Conservation (phyloP, 2,329 filamentous ascomycete species). For the Xylaria sp. region DNA sequence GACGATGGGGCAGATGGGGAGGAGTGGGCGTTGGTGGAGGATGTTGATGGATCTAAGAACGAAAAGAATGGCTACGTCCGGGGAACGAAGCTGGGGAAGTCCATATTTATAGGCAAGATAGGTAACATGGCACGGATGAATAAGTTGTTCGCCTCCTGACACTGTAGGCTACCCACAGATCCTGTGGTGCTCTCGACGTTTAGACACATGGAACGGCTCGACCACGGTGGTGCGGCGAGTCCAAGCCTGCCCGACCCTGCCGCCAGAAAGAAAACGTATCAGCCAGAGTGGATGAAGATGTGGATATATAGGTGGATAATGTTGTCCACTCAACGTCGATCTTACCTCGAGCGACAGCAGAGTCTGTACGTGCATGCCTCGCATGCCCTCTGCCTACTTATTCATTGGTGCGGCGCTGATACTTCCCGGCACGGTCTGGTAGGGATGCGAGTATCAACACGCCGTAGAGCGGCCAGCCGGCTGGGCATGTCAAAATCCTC, state of each 20-base stretch:
- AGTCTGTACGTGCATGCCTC: constrained; percentile 10
- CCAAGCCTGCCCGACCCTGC: constrained; percentile 18
- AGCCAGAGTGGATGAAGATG: constrained; percentile 34
- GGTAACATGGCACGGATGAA: constrained; percentile 1
- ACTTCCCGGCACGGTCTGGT: neutral
- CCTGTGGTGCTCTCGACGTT: constrained; percentile 2
- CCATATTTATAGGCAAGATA: constrained; percentile 40
- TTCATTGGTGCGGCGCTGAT: constrained; percentile 6
- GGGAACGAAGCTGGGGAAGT: constrained; percentile 27
- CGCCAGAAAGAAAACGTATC: constrained; percentile 2
- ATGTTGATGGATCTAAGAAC: constrained; percentile 14
- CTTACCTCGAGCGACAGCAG: constrained; percentile 25
- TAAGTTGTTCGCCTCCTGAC: neutral
- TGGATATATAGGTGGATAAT: constrained; percentile 36
- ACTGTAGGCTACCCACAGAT: constrained; percentile 1
- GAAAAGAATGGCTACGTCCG: constrained; percentile 12
- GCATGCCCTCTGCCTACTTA: neutral
- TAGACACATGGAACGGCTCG: constrained; percentile 11
- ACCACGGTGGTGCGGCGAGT: constrained; percentile 14
- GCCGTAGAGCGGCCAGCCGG: neutral
- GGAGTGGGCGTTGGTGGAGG: constrained; percentile 15
- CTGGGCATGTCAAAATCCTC: neutral
- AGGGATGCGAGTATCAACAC: constrained; percentile 5
- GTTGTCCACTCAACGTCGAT: constrained; percentile 33
- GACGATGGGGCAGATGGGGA: constrained; percentile 29